These are phyloP conservation scores for Aphanomyces invadans DNA, from an alignment of 352 stramenopile species.

Conservation along the genomic window DNA sequence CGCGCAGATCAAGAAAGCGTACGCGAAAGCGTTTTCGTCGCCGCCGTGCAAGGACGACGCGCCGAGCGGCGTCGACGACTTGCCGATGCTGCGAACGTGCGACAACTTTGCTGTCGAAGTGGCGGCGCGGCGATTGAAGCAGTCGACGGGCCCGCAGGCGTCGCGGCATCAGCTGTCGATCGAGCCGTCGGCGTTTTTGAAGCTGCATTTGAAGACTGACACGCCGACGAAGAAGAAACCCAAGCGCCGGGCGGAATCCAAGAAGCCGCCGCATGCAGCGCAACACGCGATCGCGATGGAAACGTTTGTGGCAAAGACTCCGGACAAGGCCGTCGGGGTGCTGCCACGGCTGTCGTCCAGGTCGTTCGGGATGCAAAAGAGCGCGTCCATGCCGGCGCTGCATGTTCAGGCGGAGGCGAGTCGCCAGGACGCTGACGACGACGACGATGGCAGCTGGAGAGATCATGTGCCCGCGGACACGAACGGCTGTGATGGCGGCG, in stretches of 20 bases:
- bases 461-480: background rate
- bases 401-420: background rate
- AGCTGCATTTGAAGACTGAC: constrained; percentile 27
- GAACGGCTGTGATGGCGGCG: constrained; percentile 26
- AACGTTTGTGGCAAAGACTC: no score
- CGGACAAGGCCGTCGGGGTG: background rate
- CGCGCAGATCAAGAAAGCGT: constrained; percentile 27
- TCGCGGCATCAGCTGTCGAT: constrained; percentile 27
- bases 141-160: constrained; percentile 17
- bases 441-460: background rate
- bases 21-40: constrained; percentile 7
- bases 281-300: background rate
- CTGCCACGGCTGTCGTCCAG: background rate
- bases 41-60: no score
- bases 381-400: background rate
- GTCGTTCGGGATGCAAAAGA: constrained; percentile 23
- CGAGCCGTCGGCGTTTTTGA: constrained; percentile 38
- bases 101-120: constrained; percentile 42
- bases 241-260: no score
- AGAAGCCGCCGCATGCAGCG: no score
- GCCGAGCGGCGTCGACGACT: constrained; percentile 10
- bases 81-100: constrained; percentile 27
- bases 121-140: constrained; percentile 28
- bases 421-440: background rate
- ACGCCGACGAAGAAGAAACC: background rate